Evolutionary conservation across 805 yeast genomes (phyloP).

Genomic region (Candida quercuum): DNA sequence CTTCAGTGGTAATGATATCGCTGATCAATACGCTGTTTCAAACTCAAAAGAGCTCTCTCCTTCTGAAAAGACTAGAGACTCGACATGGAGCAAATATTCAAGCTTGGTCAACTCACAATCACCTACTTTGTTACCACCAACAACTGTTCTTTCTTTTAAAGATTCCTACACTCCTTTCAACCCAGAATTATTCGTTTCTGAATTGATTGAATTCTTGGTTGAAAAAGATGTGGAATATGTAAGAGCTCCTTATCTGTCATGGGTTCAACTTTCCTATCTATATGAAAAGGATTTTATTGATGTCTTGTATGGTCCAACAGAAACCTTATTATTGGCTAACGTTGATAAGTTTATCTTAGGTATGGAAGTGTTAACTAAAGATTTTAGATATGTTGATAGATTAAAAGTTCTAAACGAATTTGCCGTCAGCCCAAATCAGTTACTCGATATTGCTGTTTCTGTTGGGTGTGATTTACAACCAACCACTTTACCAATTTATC

Average conservation of each 20-base stretch:
- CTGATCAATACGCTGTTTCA: slow-evolving; percentile 30
- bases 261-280: slow-evolving; percentile 75
- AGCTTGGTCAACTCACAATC: slow-evolving; percentile 15
- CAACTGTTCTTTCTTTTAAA: slow-evolving; percentile 45
- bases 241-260: slow-evolving; percentile 78
- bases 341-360: slow-evolving; percentile 69
- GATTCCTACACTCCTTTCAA: slow-evolving; percentile 43
- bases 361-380: slow-evolving; percentile 60
- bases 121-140: slow-evolving; percentile 19
- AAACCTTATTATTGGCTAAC: slow-evolving; percentile 53
- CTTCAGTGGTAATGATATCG: slow-evolving; percentile 57
- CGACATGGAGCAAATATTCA: slow-evolving; percentile 38
- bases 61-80: slow-evolving; percentile 35
- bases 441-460: slow-evolving; percentile 70
- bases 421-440: slow-evolving; percentile 54
- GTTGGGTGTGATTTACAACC: slow-evolving; percentile 79
- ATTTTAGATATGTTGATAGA: slow-evolving; percentile 63
- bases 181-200: slow-evolving; percentile 44
- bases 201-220: slow-evolving; percentile 52
- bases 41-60: slow-evolving; percentile 29
- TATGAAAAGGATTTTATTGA: slow-evolving; percentile 53
- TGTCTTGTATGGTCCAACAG: slow-evolving; percentile 81
- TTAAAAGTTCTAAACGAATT: slow-evolving; percentile 54
- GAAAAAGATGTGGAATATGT: slow-evolving; percentile 56
- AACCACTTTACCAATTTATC: slow-evolving; percentile 45